These are phyloP conservation scores for Jacaranda copaia DNA, from an alignment of 257 asterid species.

Conservation along the genomic window DNA sequence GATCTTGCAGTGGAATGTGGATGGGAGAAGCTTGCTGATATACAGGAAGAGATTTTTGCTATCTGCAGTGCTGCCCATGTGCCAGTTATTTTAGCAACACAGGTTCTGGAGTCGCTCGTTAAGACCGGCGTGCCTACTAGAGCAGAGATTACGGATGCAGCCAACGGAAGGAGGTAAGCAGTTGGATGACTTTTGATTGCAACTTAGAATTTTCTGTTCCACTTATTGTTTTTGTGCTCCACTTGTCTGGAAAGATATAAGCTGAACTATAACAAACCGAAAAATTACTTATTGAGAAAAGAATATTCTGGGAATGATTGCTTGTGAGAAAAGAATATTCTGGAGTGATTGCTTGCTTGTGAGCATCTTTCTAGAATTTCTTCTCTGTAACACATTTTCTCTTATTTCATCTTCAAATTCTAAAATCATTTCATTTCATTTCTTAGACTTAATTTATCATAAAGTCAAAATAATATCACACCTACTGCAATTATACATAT, in stretches of 20 bases:
- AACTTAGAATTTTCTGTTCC: background rate
- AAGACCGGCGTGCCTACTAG: constrained; percentile 69
- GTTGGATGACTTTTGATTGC: background rate
- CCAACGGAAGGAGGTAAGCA: constrained; percentile 68
- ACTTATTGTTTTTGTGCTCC: too few relatives aligned
- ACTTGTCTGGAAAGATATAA: too few relatives aligned
- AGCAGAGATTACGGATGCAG: constrained; percentile 79
- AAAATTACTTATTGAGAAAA: background rate
- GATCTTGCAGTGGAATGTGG: constrained; percentile 90
- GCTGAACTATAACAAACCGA: too few relatives aligned
- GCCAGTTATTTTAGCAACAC: constrained; percentile 76
- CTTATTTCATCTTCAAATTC: too few relatives aligned
- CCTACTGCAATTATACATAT: too few relatives aligned
- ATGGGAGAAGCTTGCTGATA: constrained; percentile 78
- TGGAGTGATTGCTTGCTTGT: too few relatives aligned
- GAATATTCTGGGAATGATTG: background rate
- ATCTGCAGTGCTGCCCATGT: constrained; percentile 69
- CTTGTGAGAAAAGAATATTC: background rate
- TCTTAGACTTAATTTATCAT: too few relatives aligned
- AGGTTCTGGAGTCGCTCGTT: constrained; percentile 72
- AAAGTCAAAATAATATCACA: too few relatives aligned
- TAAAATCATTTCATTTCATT: too few relatives aligned
- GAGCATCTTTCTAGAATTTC: too few relatives aligned
- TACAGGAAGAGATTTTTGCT: constrained; percentile 68
- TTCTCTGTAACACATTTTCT: too few relatives aligned